Evolutionary conservation across 306 rosid genomes (phyloP).

Genomic region (peach (Prunus persica)): Prunus_persica_NCBIv2 NC_034009.1:10939501-10940000

Average conservation of each 20-base stretch:
- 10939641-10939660: background rate
- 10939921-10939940: background rate
- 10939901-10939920: constrained; percentile 1
- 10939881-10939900: constrained; percentile 30
- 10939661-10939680: background rate
- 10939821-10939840: constrained; percentile 11
- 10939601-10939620: background rate
- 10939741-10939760: background rate
- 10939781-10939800: background rate
- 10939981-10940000: background rate
- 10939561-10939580: background rate
- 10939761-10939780: background rate
- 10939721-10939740: background rate
- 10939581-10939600: background rate
- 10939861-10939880: constrained; percentile 42
- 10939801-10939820: background rate
- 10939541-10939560: background rate
- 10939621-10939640: background rate
- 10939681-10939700: too few relatives aligned
- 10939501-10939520: background rate
- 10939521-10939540: background rate
- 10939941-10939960: background rate
- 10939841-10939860: constrained; percentile 27
- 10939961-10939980: background rate
- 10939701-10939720: background rate